Evolutionary conservation across 2,329 filamentous ascomycete genomes (phyloP).

Genomic region (Paecilomyces sp.): DNA sequence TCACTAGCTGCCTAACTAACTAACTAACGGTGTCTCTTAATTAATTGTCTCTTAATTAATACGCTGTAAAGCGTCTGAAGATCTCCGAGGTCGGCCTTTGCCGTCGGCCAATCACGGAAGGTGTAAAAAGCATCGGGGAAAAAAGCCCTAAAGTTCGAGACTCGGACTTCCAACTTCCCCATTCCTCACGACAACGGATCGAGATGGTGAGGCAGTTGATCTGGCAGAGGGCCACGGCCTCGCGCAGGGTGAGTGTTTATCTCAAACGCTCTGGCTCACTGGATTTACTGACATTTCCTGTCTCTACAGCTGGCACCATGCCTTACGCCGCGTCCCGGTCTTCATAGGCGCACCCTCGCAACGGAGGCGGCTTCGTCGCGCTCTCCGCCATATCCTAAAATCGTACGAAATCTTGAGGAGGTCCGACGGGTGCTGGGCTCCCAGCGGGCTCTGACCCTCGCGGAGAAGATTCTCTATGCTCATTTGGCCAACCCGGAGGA

Average conservation of each 20-base stretch:
- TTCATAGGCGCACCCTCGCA: conserved; percentile 26
- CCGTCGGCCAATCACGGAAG: conserved; percentile 4
- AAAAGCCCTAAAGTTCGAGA: conserved; percentile 1
- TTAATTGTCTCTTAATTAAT: background rate
- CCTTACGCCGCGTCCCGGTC: conserved; percentile 23
- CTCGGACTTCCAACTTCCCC: background rate
- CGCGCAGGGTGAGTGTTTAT: conserved; percentile 25
- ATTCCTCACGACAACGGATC: background rate
- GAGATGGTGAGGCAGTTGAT: conserved; percentile 33
- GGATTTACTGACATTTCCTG: conserved; percentile 4
- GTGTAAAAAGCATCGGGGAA: conserved; percentile 5
- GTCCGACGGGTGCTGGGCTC: conserved; percentile 67
- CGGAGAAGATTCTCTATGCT: conserved; percentile 97
- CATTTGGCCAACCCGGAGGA: conserved; percentile 87
- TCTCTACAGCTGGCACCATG: conserved; percentile 23
- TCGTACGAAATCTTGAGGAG: conserved; percentile 67
- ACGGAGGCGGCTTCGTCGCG: conserved; percentile 43
- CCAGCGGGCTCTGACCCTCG: conserved; percentile 64
- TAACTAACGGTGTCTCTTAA: background rate
- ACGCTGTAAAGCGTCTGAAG: background rate
- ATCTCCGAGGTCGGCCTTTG: conserved; percentile 6
- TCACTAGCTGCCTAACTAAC: too few species aligned
- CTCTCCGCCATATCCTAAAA: conserved; percentile 73
- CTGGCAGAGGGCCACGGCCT: conserved; percentile 30
- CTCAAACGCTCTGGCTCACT: background rate